Conservation (phyloP, 176 grass and related monocot genomes). For the barley (Hordeum vulgare) region MorexV3_pseudomolecules_assembly NC_058522.1:858161-858660, state of each 20-base stretch:
- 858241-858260: not conserved
- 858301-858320: not conserved
- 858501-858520: not conserved
- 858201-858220: not conserved
- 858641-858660: not conserved
- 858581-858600: not conserved
- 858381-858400: not conserved
- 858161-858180: not conserved
- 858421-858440: not conserved
- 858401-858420: not conserved
- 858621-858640: not conserved
- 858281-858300: accelerated
- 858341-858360: accelerated
- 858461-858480: not conserved
- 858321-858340: not conserved
- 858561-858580: slow-evolving; percentile 7
- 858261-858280: not conserved
- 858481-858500: not conserved
- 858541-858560: slow-evolving; percentile 11
- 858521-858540: slow-evolving; percentile 17
- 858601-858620: not conserved
- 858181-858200: not conserved
- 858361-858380: not conserved
- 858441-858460: not conserved
- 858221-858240: not conserved